Base-by-base conservation (phyloP, 148 eudicot species). In the Agrostemma githago region DNA sequence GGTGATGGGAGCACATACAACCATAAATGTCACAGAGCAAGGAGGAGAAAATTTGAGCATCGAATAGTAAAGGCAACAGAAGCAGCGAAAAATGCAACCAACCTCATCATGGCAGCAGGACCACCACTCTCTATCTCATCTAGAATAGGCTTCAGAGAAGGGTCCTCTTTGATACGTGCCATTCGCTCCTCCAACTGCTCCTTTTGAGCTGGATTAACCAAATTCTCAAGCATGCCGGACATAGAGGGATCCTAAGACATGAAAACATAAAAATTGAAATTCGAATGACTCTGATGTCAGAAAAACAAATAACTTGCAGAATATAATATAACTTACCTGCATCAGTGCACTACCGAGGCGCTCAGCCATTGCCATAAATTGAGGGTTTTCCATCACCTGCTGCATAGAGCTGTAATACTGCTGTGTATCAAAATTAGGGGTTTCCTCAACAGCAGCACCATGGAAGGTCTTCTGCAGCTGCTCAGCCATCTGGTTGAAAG, bases 21-120 rank as follows among this genome's bases (percentile, higher is more conserved):
- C 16, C 3, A 58, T 46, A 39, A 64, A 70, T 37, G 40, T 43
- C 70, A 71, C 71, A 42, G 14, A 21, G 71, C 68, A 43, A 65
- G 46, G 34, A 26, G 34, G 34, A 26, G 34, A 26, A 26, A 26
- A 26, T 26, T 26, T 26, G 34, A 26, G 34, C 34, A 26, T 26
- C 34, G 34, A 26, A 26, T 26, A 26, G 34, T 26, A 26, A 26
- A 26, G 1, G 34, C 34, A 26, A 26, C 34, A 26, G 34, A 26
- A 26, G 34, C 34, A 26, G 34, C 34, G 34, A 26, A 26, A 65
- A 66, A 5, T 39, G 41, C 44, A 42, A 12, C 66, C 38, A 70
- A 95, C 97, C 94, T 90, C 99, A 95, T 95, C 99, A 95, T 95
- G 74, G 99, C 99, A 82, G 97, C 85, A 20, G 99, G 96, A 65